Evolutionary conservation across 305 asterid species (phyloP), one percentile per base, ranked within the genome.

Genomic region (Solanum hybrid): DNA sequence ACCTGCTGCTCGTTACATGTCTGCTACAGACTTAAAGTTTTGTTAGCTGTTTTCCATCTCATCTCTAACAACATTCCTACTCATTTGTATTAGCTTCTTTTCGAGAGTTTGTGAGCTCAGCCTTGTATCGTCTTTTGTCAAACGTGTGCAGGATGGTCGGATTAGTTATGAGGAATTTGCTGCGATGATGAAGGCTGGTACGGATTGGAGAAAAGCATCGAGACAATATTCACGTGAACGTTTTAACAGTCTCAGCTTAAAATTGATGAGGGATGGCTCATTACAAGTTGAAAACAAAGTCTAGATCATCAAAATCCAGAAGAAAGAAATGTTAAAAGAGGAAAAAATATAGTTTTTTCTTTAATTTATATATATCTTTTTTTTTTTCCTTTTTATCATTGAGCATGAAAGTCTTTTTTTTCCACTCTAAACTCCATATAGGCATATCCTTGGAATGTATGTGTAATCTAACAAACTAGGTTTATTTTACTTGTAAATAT

Each of bases 151-250:
- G 96, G 96, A 94, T n/a, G 95, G 95, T 14, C 91, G 94, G 10
- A 94, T 94, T 89, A 92, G 97, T 87, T 95, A 94, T 17, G 95
- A 95, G 82, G 97, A 95, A 89, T 95, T 95, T 81, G 93, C 94
- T 32, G 80, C 95, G 22, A 94, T 95, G 97, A 94, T 95, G 97
- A 94, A 93, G 89, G 93, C 95, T 0, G 95, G 96, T 7, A 95
- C 96, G 5, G 96, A 95, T 90, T 95, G 96, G 96, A 91, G 97
- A 89, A 94, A 94, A 89, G 96, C 95, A 72, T 94, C 95, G 0
- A 91, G 95, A 85, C 96, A 94, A 38, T 94, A 94, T 91, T 94
- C 95, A 0, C 93, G 97, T 0, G 94, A 94, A 89, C 91, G 93
- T 86, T 94, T 94, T 92, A 93, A 92, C 88, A 94, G 91, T 89